Base-by-base conservation (phyloP, 1,284 basidiomycete genomes). In the Ceratobasidium sp. region DNA sequence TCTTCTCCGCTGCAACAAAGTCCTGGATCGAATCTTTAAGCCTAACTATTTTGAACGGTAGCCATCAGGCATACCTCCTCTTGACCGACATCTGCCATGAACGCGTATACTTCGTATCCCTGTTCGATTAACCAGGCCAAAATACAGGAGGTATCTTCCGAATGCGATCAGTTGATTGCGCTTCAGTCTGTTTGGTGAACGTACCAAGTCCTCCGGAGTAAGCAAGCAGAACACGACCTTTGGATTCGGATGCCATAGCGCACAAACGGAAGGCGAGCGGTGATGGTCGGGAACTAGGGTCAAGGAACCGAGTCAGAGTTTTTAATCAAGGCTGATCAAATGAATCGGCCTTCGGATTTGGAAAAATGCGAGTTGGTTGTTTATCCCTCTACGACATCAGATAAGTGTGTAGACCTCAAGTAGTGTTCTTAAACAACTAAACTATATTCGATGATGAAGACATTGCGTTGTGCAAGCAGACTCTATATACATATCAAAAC, bases 41-140 rank as follows among this genome's bases (percentile, higher is more conserved):
- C 12, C 9, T 51, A 3, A 12, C 12, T 21, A 51, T 12, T 7
- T 7, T 1, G 8, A 36, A 16, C 3, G 9, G 28, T n/a, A 21
- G 12, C n/a, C 9, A 51, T 36, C 16, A 23, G 6, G 76, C 82
- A 69, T 73, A 89, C 93, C 86, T 99, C 96, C 82, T 98, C 95
- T 82, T 98, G 96, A 36, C 96, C 96, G 76, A 98, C 95, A 83
- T 98, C 95, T 63, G 96, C 96, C 95, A 99, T 97, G 87, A 96
- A 99, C 49, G 96, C 95, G 77, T 93, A 89, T 76, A 98, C 96
- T 79, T 98, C 94, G 83, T 98, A 98, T 72, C 95, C 95, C 81
- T 98, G 86, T 81, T 99, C 96, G 81, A 98, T 96, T 82, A 97
- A 85, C 95, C 95, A 97, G 70, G 92, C 92, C 77, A 97, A 89